Evolutionary conservation across 768 basidiomycete genomes (phyloP).

Genomic region (Russula olivacea): DNA sequence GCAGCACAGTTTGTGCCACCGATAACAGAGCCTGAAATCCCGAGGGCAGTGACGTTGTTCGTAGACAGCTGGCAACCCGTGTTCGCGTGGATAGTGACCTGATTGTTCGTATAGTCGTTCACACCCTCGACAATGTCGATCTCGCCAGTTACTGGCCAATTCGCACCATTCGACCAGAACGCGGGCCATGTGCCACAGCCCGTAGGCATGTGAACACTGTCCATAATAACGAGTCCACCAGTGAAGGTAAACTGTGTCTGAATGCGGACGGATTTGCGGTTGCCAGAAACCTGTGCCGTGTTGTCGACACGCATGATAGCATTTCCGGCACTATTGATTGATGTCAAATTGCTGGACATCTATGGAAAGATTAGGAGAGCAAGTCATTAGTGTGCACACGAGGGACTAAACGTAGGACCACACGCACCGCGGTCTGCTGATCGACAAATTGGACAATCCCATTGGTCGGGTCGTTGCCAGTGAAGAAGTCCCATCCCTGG

Average conservation of each 20-base stretch:
- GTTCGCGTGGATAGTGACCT: conserved; percentile 76
- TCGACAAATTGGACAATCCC: conserved; percentile 66
- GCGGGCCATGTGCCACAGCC: conserved; percentile 85
- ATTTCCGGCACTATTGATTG: conserved; percentile 64
- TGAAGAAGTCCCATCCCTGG: conserved; percentile 73
- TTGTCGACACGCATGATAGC: conserved; percentile 89
- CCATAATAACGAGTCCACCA: conserved; percentile 70
- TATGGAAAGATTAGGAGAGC: conserved; percentile 26
- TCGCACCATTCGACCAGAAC: conserved; percentile 44
- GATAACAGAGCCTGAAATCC: conserved; percentile 59
- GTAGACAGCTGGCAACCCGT: conserved; percentile 61
- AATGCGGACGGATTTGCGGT: conserved; percentile 74
- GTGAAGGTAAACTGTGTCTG: conserved; percentile 55
- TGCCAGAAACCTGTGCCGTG: conserved; percentile 60
- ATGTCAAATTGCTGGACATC: conserved; percentile 53
- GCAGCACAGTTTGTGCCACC: conserved; percentile 70
- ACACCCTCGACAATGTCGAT: conserved; percentile 86
- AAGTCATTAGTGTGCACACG: conserved; percentile 6
- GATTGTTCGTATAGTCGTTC: conserved; percentile 72
- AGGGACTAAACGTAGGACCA: not conserved
- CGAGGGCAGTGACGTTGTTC: conserved; percentile 41
- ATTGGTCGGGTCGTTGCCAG: conserved; percentile 65
- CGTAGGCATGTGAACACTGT: conserved; percentile 83
- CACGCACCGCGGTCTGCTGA: conserved; percentile 50
- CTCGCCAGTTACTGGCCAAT: conserved; percentile 66